Percentiles rank a stretch among this genome's conserved stretches.
phyloP scores from a whole-genome alignment of 1,284 basidiomycete species.

The Cryptococcus wingfieldii region DNA sequence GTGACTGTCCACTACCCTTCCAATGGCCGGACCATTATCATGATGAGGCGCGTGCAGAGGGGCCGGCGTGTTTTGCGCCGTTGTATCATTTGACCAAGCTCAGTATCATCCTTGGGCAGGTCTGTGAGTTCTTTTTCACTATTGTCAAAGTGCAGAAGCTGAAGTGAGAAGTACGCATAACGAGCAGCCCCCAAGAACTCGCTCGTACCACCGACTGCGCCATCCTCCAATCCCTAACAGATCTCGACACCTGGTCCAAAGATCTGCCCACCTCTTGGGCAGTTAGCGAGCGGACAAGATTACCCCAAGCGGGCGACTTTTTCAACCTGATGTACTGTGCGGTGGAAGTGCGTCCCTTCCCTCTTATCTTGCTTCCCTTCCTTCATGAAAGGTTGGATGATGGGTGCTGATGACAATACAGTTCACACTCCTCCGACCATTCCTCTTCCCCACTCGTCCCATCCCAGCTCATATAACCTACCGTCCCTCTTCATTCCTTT shows the following conservation, averaged over 20 bases:
- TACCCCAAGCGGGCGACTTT: slow-evolving; percentile 11
- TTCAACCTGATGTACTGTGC: slow-evolving; percentile 16
- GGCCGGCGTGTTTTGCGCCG: slow-evolving; percentile 16
- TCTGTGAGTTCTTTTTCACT: slow-evolving; percentile 8
- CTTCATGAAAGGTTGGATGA: too few relatives aligned
- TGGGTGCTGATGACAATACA: background rate
- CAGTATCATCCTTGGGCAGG: slow-evolving; percentile 16
- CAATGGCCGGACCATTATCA: slow-evolving; percentile 14
- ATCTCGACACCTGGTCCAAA: slow-evolving; percentile 16
- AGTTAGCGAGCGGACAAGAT: slow-evolving; percentile 5
- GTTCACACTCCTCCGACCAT: slow-evolving; percentile 16
- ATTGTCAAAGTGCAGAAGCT: background rate
- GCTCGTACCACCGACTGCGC: slow-evolving; percentile 11
- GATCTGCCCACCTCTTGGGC: slow-evolving; percentile 15
- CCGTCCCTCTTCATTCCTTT: slow-evolving; percentile 10
- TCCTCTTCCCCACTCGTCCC: slow-evolving; percentile 14
- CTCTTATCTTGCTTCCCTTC: background rate
- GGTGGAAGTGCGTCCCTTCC: slow-evolving; percentile 9
- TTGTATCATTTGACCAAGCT: slow-evolving; percentile 12
- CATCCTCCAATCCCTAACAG: slow-evolving; percentile 9
- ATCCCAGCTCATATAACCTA: slow-evolving; percentile 18
- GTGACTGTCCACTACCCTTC: slow-evolving; percentile 15
- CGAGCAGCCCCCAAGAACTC: slow-evolving; percentile 6
- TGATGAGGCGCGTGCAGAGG: background rate
- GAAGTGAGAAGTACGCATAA: slow-evolving; percentile 3